phyloP scores from a whole-genome alignment of 345 rosid species.

The Brassica carinata region DNA sequence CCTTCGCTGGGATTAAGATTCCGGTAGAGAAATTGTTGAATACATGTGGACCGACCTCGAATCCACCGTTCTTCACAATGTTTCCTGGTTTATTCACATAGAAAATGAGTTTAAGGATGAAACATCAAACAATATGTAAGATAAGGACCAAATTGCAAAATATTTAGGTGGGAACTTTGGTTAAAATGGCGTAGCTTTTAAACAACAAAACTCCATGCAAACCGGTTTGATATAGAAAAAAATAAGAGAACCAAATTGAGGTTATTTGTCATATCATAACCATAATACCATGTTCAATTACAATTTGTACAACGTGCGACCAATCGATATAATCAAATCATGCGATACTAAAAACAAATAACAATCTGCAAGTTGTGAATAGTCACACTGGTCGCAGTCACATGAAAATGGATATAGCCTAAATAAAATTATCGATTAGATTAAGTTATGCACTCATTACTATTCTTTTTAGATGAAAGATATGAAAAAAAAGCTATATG shows the following conservation, averaged over 20 bases:
- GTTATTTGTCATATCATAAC: background rate
- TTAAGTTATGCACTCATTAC: background rate
- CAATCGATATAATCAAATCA: background rate
- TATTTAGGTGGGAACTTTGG: background rate
- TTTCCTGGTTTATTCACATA: slow-evolving; percentile 33
- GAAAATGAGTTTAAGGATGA: background rate
- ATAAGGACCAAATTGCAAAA: background rate
- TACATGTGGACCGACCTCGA: slow-evolving; percentile 75
- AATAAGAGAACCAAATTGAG: background rate
- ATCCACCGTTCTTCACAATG: slow-evolving; percentile 76
- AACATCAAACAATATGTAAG: background rate
- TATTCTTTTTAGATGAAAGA: background rate
- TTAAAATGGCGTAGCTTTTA: background rate
- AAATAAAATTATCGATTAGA: background rate
- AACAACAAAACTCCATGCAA: background rate
- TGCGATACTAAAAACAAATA: background rate
- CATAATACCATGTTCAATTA: background rate
- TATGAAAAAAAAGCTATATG: background rate
- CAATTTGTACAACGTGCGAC: background rate
- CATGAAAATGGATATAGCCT: background rate
- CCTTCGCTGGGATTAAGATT: slow-evolving; percentile 64
- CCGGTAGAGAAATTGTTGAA: slow-evolving; percentile 88
- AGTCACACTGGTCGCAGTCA: background rate
- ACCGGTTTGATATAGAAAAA: background rate
- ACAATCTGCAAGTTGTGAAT: background rate